phyloP scores from a whole-genome alignment of 2,329 filamentous ascomycete species.

The Periconia sp. region DNA sequence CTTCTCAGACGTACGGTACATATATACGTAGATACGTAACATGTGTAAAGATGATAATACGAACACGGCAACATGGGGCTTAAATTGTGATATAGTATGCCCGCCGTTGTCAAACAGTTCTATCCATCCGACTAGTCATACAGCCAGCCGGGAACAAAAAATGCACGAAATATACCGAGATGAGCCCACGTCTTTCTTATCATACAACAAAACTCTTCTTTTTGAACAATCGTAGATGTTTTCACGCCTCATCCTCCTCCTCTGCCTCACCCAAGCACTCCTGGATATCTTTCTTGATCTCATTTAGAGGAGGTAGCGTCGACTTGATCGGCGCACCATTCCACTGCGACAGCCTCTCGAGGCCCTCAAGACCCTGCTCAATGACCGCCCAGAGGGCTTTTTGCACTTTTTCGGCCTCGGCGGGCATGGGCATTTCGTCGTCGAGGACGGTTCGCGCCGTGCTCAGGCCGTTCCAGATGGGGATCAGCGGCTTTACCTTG shows the following conservation, averaged over 20 bases:
- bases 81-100: too few species aligned
- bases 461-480: constrained; percentile 48
- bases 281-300: constrained; percentile 3
- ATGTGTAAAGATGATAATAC: too few species aligned
- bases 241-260: neutral
- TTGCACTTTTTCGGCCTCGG: constrained; percentile 22
- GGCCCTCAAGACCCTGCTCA: constrained; percentile 5
- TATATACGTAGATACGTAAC: too few species aligned
- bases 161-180: neutral
- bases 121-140: neutral
- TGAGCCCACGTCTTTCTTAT: too few species aligned
- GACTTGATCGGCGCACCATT: neutral
- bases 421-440: constrained; percentile 31
- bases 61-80: too few species aligned
- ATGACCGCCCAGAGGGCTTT: constrained; percentile 9
- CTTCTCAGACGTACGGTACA: too few species aligned
- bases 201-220: neutral
- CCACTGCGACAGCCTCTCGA: constrained; percentile 2
- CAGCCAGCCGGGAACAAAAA: neutral
- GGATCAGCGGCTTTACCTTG: constrained; percentile 32
- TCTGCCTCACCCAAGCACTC: neutral
- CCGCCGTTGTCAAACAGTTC: too few species aligned
- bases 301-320: neutral
- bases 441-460: constrained; percentile 46
- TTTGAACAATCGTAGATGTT: neutral